Evolutionary conservation across 1,139 yeast species (phyloP).

Genomic region (Pichia sp.): DNA sequence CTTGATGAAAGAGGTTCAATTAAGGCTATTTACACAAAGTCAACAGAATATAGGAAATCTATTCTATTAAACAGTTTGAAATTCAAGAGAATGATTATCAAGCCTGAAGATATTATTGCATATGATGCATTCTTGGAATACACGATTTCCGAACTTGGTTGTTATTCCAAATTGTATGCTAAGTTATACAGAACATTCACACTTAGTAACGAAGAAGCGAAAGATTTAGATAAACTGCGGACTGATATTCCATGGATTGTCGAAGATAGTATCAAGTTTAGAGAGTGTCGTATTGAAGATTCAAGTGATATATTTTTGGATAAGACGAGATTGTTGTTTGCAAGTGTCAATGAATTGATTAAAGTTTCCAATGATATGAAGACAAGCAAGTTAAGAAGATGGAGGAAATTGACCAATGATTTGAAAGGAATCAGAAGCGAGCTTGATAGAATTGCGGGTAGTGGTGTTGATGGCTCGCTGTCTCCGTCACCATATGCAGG

Average conservation of each 20-base stretch:
- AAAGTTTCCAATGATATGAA: conserved; percentile 40
- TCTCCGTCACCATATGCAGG: conserved; percentile 5
- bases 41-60: conserved; percentile 33
- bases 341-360: conserved; percentile 37
- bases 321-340: conserved; percentile 32
- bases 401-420: conserved; percentile 45
- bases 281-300: conserved; percentile 13
- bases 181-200: conserved; percentile 44
- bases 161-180: conserved; percentile 35
- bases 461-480: conserved; percentile 15
- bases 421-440: conserved; percentile 25
- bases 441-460: conserved; percentile 17
- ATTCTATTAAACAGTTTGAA: conserved; percentile 1
- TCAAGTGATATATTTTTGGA: conserved; percentile 21
- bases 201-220: conserved; percentile 43
- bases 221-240: conserved; percentile 36
- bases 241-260: conserved; percentile 14
- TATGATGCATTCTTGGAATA: conserved; percentile 57
- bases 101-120: conserved; percentile 45
- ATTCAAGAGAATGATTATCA: conserved; percentile 11
- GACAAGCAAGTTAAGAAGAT: conserved; percentile 40
- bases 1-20: conserved; percentile 31
- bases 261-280: conserved; percentile 4
- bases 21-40: conserved; percentile 34
- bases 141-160: conserved; percentile 47